These are phyloP conservation scores for Aschersonia sp. DNA, from an alignment of 2,329 filamentous ascomycete genomes.

Conservation along the genomic window DNA sequence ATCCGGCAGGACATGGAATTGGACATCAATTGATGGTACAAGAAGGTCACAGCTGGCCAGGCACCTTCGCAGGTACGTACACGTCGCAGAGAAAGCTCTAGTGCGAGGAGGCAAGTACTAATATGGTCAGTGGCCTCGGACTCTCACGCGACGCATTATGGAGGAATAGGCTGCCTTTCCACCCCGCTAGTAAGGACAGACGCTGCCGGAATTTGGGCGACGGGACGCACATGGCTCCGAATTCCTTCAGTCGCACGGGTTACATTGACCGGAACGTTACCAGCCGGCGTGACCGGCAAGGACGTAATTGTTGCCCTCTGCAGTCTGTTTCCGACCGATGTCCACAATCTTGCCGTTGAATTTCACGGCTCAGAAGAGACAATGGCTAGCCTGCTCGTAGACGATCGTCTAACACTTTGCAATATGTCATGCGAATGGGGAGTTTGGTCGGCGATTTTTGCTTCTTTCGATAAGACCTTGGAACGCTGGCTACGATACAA, in stretches of 20 bases:
- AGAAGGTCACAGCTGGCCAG: not conserved
- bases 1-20: conserved; percentile 62
- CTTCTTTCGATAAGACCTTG: conserved; percentile 41
- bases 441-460: conserved; percentile 32
- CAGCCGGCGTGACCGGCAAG: conserved; percentile 57
- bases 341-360: conserved; percentile 82
- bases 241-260: conserved; percentile 69
- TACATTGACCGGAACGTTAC: conserved; percentile 57
- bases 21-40: conserved; percentile 64
- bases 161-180: conserved; percentile 59
- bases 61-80: not conserved
- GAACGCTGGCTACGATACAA: conserved; percentile 62
- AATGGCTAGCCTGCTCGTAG: conserved; percentile 54
- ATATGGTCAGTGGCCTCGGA: conserved; percentile 52
- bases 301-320: conserved; percentile 87
- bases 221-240: conserved; percentile 66
- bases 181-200: conserved; percentile 72
- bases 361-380: conserved; percentile 73
- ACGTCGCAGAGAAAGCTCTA: no score
- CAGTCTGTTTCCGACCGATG: conserved; percentile 73
- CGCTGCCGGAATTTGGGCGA: conserved; percentile 72
- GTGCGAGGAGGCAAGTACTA: no score
- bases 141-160: conserved; percentile 69
- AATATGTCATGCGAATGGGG: conserved; percentile 83
- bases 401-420: conserved; percentile 56